Evolutionary conservation across 1,139 yeast genomes (phyloP).

Genomic region (Saccharomyces hybrid): DNA sequence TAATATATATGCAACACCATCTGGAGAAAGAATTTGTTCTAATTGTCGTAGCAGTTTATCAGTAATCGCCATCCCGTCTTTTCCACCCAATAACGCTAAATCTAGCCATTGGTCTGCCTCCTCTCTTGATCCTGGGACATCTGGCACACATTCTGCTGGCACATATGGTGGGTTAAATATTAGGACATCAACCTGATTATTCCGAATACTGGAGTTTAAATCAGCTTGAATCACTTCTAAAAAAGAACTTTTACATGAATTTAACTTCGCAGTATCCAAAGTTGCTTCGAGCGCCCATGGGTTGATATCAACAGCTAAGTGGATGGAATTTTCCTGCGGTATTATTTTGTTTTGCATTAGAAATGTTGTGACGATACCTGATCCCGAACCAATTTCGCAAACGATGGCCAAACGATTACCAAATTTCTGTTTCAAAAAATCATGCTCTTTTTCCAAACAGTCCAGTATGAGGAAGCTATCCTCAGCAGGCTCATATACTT

Average conservation of each 20-base stretch:
- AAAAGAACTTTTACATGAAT: slow-evolving; percentile 33
- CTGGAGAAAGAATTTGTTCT: slow-evolving; percentile 38
- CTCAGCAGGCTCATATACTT: slow-evolving; percentile 89
- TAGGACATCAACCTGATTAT: slow-evolving; percentile 50
- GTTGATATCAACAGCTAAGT: slow-evolving; percentile 68
- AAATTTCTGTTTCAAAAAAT: slow-evolving; percentile 33
- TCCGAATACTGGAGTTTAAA: slow-evolving; percentile 45
- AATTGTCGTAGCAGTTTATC: slow-evolving; percentile 49
- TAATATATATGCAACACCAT: slow-evolving; percentile 72
- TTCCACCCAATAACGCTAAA: slow-evolving; percentile 81
- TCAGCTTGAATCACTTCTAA: slow-evolving; percentile 56
- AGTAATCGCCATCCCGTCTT: slow-evolving; percentile 83
- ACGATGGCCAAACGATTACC: slow-evolving; percentile 41
- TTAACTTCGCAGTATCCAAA: slow-evolving; percentile 42
- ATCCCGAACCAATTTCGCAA: slow-evolving; percentile 86
- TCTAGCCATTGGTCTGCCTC: slow-evolving; percentile 67
- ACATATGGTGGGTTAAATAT: slow-evolving; percentile 95
- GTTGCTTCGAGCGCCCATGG: slow-evolving; percentile 64
- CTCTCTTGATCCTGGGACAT: slow-evolving; percentile 32
- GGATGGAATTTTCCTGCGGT: slow-evolving; percentile 34
- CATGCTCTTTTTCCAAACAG: slow-evolving; percentile 54
- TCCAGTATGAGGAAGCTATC: slow-evolving; percentile 81
- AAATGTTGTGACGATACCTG: slow-evolving; percentile 81
- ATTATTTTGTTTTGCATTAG: slow-evolving; percentile 32
- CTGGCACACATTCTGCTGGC: slow-evolving; percentile 70